Evolutionary conservation across 1,284 basidiomycete genomes (phyloP).

Genomic region (Neolentinus lepideus): DNA sequence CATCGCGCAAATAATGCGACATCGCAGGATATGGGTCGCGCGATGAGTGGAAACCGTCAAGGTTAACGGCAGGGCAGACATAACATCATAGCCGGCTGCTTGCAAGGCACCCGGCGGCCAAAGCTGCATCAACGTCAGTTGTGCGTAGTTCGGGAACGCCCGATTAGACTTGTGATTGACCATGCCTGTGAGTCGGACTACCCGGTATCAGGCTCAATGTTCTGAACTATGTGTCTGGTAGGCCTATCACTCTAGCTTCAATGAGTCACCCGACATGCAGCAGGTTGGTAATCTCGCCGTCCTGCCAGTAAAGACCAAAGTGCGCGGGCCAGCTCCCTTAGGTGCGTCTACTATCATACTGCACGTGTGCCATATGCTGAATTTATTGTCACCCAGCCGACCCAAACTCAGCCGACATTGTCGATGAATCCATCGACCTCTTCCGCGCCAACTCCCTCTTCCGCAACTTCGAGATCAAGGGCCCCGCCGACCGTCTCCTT

Average conservation of each 20-base stretch:
- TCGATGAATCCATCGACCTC: constrained; percentile 95
- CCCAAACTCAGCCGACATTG: constrained; percentile 76
- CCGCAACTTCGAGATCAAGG: constrained; percentile 99
- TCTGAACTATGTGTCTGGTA: constrained; percentile 23
- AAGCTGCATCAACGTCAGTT: background rate
- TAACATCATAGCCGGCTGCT: background rate
- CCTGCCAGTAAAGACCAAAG: constrained; percentile 86
- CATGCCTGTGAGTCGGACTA: constrained; percentile 51
- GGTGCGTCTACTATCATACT: constrained; percentile 35
- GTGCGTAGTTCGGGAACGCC: background rate
- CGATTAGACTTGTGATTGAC: background rate
- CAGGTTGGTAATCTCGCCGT: constrained; percentile 89
- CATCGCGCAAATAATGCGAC: background rate
- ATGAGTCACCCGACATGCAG: constrained; percentile 77
- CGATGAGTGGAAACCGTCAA: background rate
- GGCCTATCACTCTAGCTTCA: constrained; percentile 97
- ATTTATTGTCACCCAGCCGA: constrained; percentile 46
- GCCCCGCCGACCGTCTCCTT: constrained; percentile 91
- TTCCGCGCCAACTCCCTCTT: constrained; percentile 99
- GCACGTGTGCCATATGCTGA: background rate
- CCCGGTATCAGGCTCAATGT: background rate
- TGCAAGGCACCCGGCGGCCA: background rate
- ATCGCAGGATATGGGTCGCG: background rate
- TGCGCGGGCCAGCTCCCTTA: constrained; percentile 87
- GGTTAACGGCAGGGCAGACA: background rate